Conservation (phyloP, 225 moss, liverwort and hornwort genomes). For the Straminergon stramineum region DNA sequence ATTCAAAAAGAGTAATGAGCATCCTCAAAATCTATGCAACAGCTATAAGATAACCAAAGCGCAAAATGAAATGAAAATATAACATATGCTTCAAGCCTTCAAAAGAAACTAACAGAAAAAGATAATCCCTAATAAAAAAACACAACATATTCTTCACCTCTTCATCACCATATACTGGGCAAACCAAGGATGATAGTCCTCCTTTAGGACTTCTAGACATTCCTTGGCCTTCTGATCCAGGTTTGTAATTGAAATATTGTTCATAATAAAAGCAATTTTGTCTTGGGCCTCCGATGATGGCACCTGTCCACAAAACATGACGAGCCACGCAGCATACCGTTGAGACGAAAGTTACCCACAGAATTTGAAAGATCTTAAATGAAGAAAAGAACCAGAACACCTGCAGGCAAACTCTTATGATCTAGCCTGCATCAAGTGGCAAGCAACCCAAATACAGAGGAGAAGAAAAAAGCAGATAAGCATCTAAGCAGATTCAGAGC, state of each 20-base stretch:
- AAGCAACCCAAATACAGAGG: not conserved
- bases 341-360: not conserved
- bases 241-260: conserved; percentile 90
- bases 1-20: not conserved
- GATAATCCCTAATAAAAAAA: not conserved
- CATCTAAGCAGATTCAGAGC: not conserved
- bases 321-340: not conserved
- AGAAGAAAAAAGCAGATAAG: not conserved
- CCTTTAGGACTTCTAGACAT: conserved; percentile 75
- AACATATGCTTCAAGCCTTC: not conserved
- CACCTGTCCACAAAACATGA: conserved; percentile 29
- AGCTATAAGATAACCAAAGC: not conserved
- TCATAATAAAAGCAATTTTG: conserved; percentile 96
- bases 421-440: not conserved
- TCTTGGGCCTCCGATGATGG: conserved; percentile 77
- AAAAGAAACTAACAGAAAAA: not conserved
- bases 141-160: conserved; percentile 34
- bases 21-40: not conserved
- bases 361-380: not conserved
- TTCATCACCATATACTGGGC: conserved; percentile 99
- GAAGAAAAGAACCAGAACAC: not conserved
- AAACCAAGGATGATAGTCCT: conserved; percentile 84
- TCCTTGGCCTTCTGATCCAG: conserved; percentile 94
- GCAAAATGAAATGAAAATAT: not conserved
- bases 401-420: not conserved